Base-by-base conservation (phyloP, 1,139 yeast genomes). In the Pneumocystis wakefieldiae region DNA sequence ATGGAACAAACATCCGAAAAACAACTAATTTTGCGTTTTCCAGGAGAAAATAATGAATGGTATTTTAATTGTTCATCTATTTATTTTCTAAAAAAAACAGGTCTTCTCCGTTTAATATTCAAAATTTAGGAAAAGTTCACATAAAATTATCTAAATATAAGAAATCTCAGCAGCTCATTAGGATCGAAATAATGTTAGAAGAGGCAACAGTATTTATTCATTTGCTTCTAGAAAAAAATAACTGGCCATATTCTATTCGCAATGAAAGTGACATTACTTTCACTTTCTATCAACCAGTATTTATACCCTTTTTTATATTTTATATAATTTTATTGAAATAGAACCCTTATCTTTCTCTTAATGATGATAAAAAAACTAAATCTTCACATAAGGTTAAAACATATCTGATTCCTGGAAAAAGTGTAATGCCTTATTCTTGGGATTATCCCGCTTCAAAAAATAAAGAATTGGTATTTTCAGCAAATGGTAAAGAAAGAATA, bases 351-450 rank as follows among this genome's bases (percentile, higher is more conserved):
- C 62, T 62, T 48, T 63, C 61, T 12, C 63, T 66, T 17, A 64
- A 66, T 14, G 62, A 63, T 29, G 48, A 28, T 5, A 67, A 64
- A 35, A 64, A 59, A 19, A 62, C 32, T 12, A 32, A 37, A 19
- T 61, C 62, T 36, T n/a, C 24, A 8, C 36, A 39, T 5, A 59
- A 37, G 19, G 48, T 38, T 4, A 64, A 61, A 39, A 53, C 63
- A 70, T 92, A 91, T 72, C 81, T 82, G 65, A 80, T 91, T 32
- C 97, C 97, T 0, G 84, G 95, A 0, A 84, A 83, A 72, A 88
- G 96, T 76, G 95, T 89, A 1, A 94, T 94, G 98, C 97, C 97
- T 0, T 94, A 92, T 73, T 90, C 98, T 0, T 94, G 96, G 89
- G 98, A 94, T 72, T 92, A 83, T 74, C 98, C 98, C 0, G 89